Evolutionary conservation across 805 yeast species (phyloP).

Genomic region (Kazachstania kunashirensis): DNA sequence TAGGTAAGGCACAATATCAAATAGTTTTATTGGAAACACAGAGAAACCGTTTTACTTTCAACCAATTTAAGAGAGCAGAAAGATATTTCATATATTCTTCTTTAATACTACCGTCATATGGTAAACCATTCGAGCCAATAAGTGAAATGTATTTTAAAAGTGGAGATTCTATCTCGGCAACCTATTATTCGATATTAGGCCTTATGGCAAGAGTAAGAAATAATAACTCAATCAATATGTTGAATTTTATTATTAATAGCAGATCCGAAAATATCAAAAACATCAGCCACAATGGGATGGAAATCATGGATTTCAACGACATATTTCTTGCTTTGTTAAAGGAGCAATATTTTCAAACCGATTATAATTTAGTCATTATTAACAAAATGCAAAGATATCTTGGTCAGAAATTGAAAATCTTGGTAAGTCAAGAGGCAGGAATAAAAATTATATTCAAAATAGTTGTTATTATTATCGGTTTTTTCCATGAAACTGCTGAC

Average conservation of each 20-base stretch:
- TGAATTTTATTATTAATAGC: background rate
- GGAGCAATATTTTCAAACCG: slow-evolving; percentile 2
- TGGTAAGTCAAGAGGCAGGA: background rate
- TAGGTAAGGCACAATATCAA: slow-evolving; percentile 5
- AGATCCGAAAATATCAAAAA: too few relatives aligned
- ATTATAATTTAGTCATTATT: background rate
- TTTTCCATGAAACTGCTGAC: slow-evolving; percentile 3
- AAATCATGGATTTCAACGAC: background rate
- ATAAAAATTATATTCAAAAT: slow-evolving; percentile 1
- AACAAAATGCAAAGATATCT: background rate
- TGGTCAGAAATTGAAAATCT: too few relatives aligned
- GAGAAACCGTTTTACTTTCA: background rate
- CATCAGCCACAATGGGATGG: background rate
- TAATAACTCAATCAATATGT: background rate
- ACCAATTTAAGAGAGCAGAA: slow-evolving; percentile 3
- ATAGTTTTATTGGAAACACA: slow-evolving; percentile 1
- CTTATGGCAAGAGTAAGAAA: slow-evolving; percentile 4
- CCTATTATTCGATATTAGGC: slow-evolving; percentile 6
- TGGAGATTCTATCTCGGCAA: background rate
- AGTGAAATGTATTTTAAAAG: slow-evolving; percentile 1
- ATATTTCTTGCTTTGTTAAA: background rate
- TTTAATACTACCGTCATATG: slow-evolving; percentile 6
- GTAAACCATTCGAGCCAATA: slow-evolving; percentile 5
- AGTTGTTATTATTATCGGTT: slow-evolving; percentile 7
- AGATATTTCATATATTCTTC: slow-evolving; percentile 6